Base-by-base conservation (phyloP, 352 stramenopile genomes). In the Phytophthora chlamydospora region DNA sequence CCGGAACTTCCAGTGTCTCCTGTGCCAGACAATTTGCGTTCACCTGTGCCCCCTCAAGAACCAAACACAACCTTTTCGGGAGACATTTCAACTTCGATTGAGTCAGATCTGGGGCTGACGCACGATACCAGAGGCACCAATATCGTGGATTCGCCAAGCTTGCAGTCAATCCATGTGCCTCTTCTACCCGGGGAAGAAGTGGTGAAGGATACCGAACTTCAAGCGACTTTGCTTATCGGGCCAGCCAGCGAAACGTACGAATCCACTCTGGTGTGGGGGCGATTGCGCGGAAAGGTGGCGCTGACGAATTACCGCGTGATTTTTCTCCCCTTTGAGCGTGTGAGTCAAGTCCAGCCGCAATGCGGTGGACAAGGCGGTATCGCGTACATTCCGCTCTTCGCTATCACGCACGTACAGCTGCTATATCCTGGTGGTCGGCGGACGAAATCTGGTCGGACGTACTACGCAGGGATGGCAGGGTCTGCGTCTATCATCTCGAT, bases 241-340 rank as follows among this genome's bases (percentile, higher is more conserved):
- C 77, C 84, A 19, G 70, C 64, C 14, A 82, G 71, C 11, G 84
- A 93, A 54, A 75, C 73, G 9, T 75, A 75, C 31, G 85, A 93
- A 27, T 70, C 68, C 3, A 76, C 85, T 27, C 60, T 71, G 2
- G 60, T 89, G 3, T 93, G 85, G 85, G 78, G 80, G 1, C 70
- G 82, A n/a, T 68, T 91, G 59, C 79, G 77, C 16, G 86, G 84
- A 9, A 69, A 80, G 50, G 50, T 93, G 2, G 63, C 71, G 2
- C 72, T 92, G 43, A 95, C 86, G 11, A 95, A 92, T 62, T 95
- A 89, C 44, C 75, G 86, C 10, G 75, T 95, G 16, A 62, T 92
- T 4, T 93, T 95, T 40, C 73, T 81, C 7, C 75, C 80, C 16
- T 75, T 89, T 5, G 83, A 93, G 19, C 63, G 72, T 27, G 74